These are phyloP conservation scores for Coniferiporia weirii DNA, from an alignment of 1,284 basidiomycete species.

Conservation along the genomic window DNA sequence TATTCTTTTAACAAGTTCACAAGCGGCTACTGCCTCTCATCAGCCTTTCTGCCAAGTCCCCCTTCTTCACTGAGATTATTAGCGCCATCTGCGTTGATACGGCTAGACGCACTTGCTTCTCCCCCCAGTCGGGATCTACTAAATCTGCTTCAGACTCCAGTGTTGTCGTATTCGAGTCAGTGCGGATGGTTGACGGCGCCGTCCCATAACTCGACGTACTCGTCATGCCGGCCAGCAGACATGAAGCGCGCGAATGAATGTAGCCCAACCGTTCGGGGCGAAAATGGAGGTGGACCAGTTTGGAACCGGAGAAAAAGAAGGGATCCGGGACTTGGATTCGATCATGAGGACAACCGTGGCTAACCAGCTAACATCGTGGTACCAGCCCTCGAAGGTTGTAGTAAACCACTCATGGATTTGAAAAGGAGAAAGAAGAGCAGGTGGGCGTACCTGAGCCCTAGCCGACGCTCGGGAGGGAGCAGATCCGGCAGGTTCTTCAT, in stretches of 20 bases:
- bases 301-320: slow-evolving; percentile 21
- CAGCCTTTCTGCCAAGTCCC: background rate
- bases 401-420: background rate
- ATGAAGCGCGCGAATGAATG: slow-evolving; percentile 47
- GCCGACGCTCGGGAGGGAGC: slow-evolving; percentile 31
- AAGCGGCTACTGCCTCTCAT: background rate
- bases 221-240: slow-evolving; percentile 50
- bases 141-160: no score
- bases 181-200: slow-evolving; percentile 44
- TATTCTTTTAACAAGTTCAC: background rate
- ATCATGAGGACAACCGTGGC: slow-evolving; percentile 54
- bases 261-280: slow-evolving; percentile 47
- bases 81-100: slow-evolving; percentile 57
- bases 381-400: no score
- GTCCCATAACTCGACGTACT: slow-evolving; percentile 57
- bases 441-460: slow-evolving; percentile 19
- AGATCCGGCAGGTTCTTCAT: slow-evolving; percentile 40
- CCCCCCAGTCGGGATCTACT: slow-evolving; percentile 41
- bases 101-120: slow-evolving; percentile 55
- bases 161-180: slow-evolving; percentile 22
- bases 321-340: slow-evolving; percentile 56
- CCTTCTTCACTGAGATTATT: slow-evolving; percentile 31
- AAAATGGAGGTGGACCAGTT: slow-evolving; percentile 27
- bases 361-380: slow-evolving; percentile 41
- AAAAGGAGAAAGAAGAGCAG: background rate